Conservation (phyloP, 345 rosid genomes). For the Hypericum androsaemum region DNA sequence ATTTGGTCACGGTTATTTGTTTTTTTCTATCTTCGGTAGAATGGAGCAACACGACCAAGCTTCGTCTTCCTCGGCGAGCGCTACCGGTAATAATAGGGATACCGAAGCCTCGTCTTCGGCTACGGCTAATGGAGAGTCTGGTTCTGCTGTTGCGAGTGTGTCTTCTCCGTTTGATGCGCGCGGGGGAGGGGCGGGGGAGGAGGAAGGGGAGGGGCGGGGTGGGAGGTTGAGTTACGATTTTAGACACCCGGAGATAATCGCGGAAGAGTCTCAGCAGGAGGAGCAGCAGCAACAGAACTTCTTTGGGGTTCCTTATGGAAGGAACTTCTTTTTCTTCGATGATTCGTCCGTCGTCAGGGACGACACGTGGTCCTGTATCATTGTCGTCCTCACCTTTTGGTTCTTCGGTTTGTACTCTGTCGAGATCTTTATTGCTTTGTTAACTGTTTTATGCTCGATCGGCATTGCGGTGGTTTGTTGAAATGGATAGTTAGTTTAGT, state of each 20-base stretch:
- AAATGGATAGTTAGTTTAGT: too few species aligned
- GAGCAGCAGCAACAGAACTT: conserved; percentile 22
- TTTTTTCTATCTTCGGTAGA: too few species aligned
- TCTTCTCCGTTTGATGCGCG: conserved; percentile 1
- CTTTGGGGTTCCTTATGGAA: conserved; percentile 24
- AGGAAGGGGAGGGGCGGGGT: conserved; percentile 3
- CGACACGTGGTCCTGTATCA: conserved; percentile 82
- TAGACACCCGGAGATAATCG: too few species aligned
- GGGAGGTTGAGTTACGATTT: conserved; percentile 1
- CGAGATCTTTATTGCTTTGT: conserved; percentile 1
- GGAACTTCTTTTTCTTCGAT: conserved; percentile 21
- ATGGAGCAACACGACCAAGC: background rate
- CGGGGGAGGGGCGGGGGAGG: conserved; percentile 3
- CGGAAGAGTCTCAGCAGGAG: conserved; percentile 29
- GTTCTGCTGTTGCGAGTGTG: conserved; percentile 4
- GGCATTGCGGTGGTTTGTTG: too few species aligned
- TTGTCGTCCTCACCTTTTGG: conserved; percentile 80
- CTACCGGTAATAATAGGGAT: background rate
- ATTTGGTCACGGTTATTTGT: too few species aligned
- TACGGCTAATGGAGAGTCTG: background rate
- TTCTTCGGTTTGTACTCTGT: conserved; percentile 52
- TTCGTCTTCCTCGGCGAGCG: background rate
- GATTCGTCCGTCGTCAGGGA: conserved; percentile 39
- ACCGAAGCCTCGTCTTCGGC: background rate
- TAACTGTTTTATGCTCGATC: background rate